A percentile compares a stretch with the other conserved stretches of the same genome.
These are phyloP conservation scores for Immersiporthe knoxdaviesiana DNA, from an alignment of 2,329 filamentous ascomycete genomes.

Conservation along the genomic window DNA sequence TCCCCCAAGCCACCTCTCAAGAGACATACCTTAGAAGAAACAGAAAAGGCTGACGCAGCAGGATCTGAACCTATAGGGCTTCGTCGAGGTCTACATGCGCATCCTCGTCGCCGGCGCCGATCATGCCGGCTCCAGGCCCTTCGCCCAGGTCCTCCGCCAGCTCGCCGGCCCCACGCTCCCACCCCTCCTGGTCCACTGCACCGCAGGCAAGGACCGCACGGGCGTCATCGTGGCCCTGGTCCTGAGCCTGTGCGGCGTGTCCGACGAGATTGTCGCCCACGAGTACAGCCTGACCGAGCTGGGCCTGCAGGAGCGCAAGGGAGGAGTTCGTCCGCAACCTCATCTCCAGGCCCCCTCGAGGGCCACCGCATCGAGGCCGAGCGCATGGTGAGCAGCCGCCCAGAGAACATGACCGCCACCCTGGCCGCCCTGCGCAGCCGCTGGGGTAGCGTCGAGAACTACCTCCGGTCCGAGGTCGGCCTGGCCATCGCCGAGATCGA, in stretches of 20 bases:
- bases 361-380: constrained; percentile 49
- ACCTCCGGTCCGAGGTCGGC: constrained; percentile 62
- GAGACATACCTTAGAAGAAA: background rate
- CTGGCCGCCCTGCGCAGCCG: constrained; percentile 58
- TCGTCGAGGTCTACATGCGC: constrained; percentile 64
- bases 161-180: constrained; percentile 46
- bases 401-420: constrained; percentile 52
- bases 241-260: constrained; percentile 65
- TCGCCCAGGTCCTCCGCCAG: constrained; percentile 58
- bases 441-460: constrained; percentile 67
- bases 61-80: constrained; percentile 48
- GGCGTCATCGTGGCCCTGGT: constrained; percentile 71
- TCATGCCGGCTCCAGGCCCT: constrained; percentile 53
- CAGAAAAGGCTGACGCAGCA: background rate
- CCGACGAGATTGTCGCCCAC: constrained; percentile 59
- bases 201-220: constrained; percentile 77
- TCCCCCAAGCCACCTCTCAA: background rate
- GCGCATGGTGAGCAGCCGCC: constrained; percentile 50
- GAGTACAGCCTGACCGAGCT: constrained; percentile 72
- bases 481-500: constrained; percentile 59
- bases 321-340: constrained; percentile 55
- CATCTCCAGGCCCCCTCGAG: constrained; percentile 52
- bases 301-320: constrained; percentile 59
- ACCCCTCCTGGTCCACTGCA: constrained; percentile 71
- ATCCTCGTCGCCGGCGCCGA: constrained; percentile 59